Evolutionary conservation across 768 basidiomycete species (phyloP), one percentile per base, ranked within the genome.

Genomic region (Butyriboletus loyo): DNA sequence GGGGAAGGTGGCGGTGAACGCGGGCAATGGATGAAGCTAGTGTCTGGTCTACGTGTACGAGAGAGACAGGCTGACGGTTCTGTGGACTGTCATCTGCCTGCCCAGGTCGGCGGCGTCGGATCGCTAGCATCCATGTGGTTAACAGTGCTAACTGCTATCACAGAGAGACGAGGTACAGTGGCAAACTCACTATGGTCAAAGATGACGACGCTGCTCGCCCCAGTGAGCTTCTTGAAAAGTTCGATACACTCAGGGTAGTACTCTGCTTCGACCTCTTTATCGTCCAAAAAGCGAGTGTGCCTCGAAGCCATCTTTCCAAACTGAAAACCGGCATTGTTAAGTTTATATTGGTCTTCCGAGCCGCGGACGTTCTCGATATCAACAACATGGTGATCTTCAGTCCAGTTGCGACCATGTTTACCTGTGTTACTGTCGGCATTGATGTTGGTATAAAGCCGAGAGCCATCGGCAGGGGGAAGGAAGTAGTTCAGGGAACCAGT

Each of bases 41-140:
- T 0, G 76, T 81, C 55, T 79, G 77, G 64, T 79, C 79, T 27
- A 75, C 73, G 58, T 79, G 79, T 10, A 72, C 75, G 7, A 57
- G 60, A 7, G 71, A 21, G 30, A 75, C 75, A 5, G 76, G 78
- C 60, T 76, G 76, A 8, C 77, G 76, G 37, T 63, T 77, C 45
- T 75, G 48, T 1, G 76, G 71, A 24, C 64, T 52, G 53, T 74
- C 72, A 14, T 68, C 71, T 17, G 49, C 19, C 48, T 73, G 62
- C 8, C 65, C 74, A 1, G 73, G 74, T 38, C 71, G 66, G 27
- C 65, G 73, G 21, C 76, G 71, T 32, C 77, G 75, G 41, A 78
- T 70, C 0, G 77, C 79, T 79, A 39, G 30, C 19, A 48, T 30
- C 15, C 32, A 30, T 13, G 22, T 21, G 6, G 7, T 45, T 0